Conservation (phyloP, 331 rosid genomes). For the Ulmus americana region DNA sequence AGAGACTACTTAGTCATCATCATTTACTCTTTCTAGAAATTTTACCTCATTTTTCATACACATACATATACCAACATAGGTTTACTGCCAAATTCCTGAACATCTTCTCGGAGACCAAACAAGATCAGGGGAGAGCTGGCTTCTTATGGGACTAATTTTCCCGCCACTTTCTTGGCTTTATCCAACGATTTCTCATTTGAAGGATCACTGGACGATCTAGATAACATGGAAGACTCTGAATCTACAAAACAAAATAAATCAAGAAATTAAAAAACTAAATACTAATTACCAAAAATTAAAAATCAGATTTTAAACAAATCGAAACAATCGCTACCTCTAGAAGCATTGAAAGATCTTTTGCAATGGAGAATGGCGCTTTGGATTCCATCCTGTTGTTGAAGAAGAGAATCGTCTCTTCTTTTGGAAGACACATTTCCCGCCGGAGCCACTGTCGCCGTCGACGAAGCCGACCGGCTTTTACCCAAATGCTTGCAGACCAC, state of each 20-base stretch:
- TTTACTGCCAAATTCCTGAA: no score
- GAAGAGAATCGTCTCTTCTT: constrained; percentile 77
- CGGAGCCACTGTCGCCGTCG: constrained; percentile 66
- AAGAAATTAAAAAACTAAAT: background rate
- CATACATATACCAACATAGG: constrained; percentile 16
- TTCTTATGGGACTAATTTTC: constrained; percentile 7
- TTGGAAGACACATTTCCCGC: constrained; percentile 34
- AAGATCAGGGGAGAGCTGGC: background rate
- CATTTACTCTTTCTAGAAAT: constrained; percentile 2
- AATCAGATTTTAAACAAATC: background rate
- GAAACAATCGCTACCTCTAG: constrained; percentile 36
- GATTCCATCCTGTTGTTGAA: constrained; percentile 94
- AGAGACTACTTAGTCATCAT: constrained; percentile 9
- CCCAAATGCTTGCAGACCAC: constrained; percentile 90
- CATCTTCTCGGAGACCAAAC: no score
- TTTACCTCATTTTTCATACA: constrained; percentile 3
- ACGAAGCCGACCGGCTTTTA: constrained; percentile 88
- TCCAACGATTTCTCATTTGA: constrained; percentile 39
- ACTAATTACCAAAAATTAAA: background rate
- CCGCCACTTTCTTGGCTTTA: constrained; percentile 27
- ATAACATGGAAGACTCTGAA: constrained; percentile 44
- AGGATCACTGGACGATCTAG: constrained; percentile 57
- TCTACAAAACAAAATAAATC: constrained; percentile 27
- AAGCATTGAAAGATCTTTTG: constrained; percentile 86
- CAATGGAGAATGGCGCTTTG: constrained; percentile 96